phyloP scores from a whole-genome alignment of 164 flowering plant species.

The Vitis rupestris region DNA sequence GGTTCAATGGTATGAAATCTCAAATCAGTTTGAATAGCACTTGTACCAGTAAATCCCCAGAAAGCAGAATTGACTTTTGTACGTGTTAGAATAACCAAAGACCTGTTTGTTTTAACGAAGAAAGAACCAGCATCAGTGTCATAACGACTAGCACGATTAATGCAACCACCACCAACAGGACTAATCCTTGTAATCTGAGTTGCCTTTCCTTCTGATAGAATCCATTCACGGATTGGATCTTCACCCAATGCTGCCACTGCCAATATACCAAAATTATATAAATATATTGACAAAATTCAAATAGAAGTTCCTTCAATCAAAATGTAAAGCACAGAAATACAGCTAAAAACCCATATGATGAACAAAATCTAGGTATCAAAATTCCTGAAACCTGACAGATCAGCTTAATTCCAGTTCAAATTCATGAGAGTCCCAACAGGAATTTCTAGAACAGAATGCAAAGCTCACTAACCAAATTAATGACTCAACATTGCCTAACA shows the following conservation, averaged over 20 bases:
- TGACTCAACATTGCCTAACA: too few relatives aligned
- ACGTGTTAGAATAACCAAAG: background rate
- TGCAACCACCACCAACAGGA: constrained; percentile 94
- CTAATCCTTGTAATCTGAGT: constrained; percentile 67
- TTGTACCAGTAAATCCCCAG: background rate
- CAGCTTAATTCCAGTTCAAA: too few relatives aligned
- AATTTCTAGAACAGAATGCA: too few relatives aligned
- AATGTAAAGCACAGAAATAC: too few relatives aligned
- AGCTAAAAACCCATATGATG: too few relatives aligned
- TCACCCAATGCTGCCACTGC: constrained; percentile 69
- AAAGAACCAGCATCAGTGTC: constrained; percentile 92
- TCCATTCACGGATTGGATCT: constrained; percentile 91
- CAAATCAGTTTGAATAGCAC: background rate
- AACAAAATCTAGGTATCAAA: too few relatives aligned
- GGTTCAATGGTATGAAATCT: constrained; percentile 4
- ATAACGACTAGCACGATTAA: constrained; percentile 78
- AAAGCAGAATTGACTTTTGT: background rate
- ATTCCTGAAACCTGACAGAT: too few relatives aligned
- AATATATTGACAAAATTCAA: background rate
- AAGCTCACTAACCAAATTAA: too few relatives aligned
- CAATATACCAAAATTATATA: background rate
- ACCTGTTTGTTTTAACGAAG: constrained; percentile 94
- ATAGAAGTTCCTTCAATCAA: background rate
- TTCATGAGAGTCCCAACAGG: too few relatives aligned
- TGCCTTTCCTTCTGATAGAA: constrained; percentile 86